Conservation (phyloP, 2,329 filamentous ascomycete species). For the Remersonia thermophila region DNA sequence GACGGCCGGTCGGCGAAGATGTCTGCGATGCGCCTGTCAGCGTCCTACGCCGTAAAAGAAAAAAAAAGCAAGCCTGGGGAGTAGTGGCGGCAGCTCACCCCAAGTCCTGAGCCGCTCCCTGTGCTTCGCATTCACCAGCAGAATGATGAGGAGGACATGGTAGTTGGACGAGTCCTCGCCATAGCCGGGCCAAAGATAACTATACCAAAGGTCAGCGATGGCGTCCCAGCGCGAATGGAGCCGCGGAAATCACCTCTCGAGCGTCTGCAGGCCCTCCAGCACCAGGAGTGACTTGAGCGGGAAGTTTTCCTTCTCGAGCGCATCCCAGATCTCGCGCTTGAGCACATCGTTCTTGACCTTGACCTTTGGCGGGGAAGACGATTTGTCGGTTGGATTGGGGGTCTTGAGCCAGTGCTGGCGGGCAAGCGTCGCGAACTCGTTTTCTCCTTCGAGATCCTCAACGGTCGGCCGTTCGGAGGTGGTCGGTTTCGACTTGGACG, state of each 20-base stretch:
- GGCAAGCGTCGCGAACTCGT: conserved; percentile 63
- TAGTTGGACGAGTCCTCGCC: conserved; percentile 80
- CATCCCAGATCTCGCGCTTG: conserved; percentile 81
- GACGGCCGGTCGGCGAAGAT: conserved; percentile 64
- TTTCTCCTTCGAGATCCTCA: conserved; percentile 59
- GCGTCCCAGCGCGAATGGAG: not conserved
- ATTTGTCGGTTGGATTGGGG: conserved; percentile 42
- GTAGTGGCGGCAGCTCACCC: conserved; percentile 41
- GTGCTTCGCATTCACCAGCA: conserved; percentile 80
- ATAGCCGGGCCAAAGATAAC: conserved; percentile 92
- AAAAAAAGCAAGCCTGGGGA: conserved; percentile 2
- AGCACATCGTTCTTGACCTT: conserved; percentile 76
- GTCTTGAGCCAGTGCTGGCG: conserved; percentile 72
- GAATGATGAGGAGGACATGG: conserved; percentile 74
- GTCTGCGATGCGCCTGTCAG: conserved; percentile 31
- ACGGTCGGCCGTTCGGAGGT: conserved; percentile 46
- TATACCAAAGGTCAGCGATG: conserved; percentile 26
- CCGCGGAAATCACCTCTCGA: conserved; percentile 53
- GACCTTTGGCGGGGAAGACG: no score
- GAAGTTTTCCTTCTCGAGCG: conserved; percentile 71
- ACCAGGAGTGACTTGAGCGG: conserved; percentile 63
- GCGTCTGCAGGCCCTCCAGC: conserved; percentile 78
- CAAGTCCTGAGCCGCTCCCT: conserved; percentile 80
- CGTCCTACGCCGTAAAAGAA: conserved; percentile 1
- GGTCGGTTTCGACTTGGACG: conserved; percentile 28